Conservation (phyloP, 1,139 yeast genomes). For the Pneumocystis wakefieldiae region DNA sequence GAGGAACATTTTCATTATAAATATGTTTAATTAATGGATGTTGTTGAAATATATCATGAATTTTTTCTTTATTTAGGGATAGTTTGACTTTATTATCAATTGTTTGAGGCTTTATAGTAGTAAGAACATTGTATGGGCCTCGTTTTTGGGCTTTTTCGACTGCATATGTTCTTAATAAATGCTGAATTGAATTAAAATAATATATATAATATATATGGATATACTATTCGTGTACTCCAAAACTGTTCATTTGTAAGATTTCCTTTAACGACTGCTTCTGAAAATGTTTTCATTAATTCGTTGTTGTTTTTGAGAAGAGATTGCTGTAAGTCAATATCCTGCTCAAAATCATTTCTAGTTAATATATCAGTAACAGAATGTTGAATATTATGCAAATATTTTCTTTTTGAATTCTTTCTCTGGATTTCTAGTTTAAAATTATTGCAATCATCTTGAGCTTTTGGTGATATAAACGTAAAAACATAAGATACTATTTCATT, state of each 20-base stretch:
- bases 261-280: slow-evolving; percentile 60
- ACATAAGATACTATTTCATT: slow-evolving; percentile 9
- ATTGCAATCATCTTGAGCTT: slow-evolving; percentile 6
- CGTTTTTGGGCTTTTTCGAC: slow-evolving; percentile 66
- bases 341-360: slow-evolving; percentile 5
- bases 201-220: background rate
- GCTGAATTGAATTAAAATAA: slow-evolving; percentile 18
- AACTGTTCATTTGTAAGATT: slow-evolving; percentile 59
- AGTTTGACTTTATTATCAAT: slow-evolving; percentile 50
- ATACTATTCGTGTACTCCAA: slow-evolving; percentile 61
- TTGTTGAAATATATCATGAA: slow-evolving; percentile 78
- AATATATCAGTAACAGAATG: background rate
- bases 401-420: background rate
- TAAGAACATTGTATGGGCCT: slow-evolving; percentile 87
- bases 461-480: slow-evolving; percentile 7
- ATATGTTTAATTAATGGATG: slow-evolving; percentile 89
- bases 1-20: slow-evolving; percentile 79
- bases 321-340: slow-evolving; percentile 63
- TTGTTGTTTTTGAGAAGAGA: slow-evolving; percentile 56
- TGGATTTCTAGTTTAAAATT: background rate
- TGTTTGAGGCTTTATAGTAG: slow-evolving; percentile 86
- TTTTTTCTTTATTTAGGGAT: slow-evolving; percentile 77
- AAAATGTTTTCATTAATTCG: slow-evolving; percentile 57
- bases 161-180: slow-evolving; percentile 70
- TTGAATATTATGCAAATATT: background rate